Evolutionary conservation across 805 yeast genomes (phyloP).

Genomic region (Kodamaea jinghongensis): DNA sequence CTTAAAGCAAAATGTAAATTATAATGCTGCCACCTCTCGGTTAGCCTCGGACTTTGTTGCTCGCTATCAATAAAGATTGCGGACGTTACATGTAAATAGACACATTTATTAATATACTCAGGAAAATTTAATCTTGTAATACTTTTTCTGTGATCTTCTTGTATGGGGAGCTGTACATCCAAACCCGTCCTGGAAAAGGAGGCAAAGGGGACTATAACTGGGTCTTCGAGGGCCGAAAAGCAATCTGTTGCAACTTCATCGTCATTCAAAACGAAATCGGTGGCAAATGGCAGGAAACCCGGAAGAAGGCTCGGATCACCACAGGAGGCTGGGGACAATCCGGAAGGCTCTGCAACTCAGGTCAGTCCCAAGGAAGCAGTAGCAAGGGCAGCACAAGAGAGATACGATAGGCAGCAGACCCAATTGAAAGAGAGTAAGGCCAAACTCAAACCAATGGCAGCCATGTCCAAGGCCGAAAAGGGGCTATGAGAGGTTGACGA

Average conservation of each 20-base stretch:
- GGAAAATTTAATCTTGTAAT: neutral
- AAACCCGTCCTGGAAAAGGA: conserved; percentile 9
- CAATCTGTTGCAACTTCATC: too few species aligned
- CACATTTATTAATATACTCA: neutral
- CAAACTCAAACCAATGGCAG: conserved; percentile 29
- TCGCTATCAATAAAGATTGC: neutral
- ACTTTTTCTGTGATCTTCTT: too few species aligned
- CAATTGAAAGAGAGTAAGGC: conserved; percentile 26
- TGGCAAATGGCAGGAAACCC: too few species aligned
- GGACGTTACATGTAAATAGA: neutral
- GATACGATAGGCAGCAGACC: conserved; percentile 29
- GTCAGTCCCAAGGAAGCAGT: conserved; percentile 29
- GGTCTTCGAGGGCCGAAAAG: neutral
- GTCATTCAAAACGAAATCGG: too few species aligned
- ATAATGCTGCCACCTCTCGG: conserved; percentile 18
- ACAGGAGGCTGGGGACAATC: neutral
- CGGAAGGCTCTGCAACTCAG: neutral
- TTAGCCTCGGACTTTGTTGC: conserved; percentile 12
- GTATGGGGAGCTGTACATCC: conserved; percentile 28
- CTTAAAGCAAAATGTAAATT: conserved; percentile 30
- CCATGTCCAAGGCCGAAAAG: conserved; percentile 31
- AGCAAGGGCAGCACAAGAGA: conserved; percentile 39
- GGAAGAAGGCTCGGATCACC: conserved; percentile 1
- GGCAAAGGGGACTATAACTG: conserved; percentile 1
- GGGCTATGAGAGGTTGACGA: conserved; percentile 21